These are phyloP conservation scores for Ceratobasidium sp. DNA, from an alignment of 1,284 basidiomycete genomes.

Conservation along the genomic window DNA sequence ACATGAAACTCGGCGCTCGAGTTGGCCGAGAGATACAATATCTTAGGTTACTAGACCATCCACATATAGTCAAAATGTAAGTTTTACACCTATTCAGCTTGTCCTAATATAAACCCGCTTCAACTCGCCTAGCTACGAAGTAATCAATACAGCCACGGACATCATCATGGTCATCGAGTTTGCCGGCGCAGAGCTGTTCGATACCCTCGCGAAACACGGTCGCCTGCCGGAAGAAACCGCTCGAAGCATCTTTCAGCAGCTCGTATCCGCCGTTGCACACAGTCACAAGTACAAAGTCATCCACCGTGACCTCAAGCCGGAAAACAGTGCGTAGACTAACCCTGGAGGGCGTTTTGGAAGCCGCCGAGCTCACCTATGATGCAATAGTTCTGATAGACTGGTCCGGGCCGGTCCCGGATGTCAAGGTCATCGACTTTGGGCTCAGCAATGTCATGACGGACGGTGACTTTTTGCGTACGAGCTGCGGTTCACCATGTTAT, in stretches of 20 bases:
- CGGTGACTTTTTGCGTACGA: slow-evolving; percentile 93
- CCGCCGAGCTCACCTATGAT: background rate
- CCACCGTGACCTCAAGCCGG: slow-evolving; percentile 94
- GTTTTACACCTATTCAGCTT: slow-evolving; percentile 50
- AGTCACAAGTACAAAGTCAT: slow-evolving; percentile 94
- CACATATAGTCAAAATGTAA: slow-evolving; percentile 96
- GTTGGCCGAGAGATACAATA: slow-evolving; percentile 98
- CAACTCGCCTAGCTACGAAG: slow-evolving; percentile 79
- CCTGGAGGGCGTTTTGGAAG: background rate
- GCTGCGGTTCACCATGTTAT: slow-evolving; percentile 95
- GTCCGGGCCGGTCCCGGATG: slow-evolving; percentile 59
- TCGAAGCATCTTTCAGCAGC: slow-evolving; percentile 93
- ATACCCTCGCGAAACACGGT: slow-evolving; percentile 91
- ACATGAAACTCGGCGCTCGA: slow-evolving; percentile 88
- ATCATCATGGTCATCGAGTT: slow-evolving; percentile 97
- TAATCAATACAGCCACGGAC: slow-evolving; percentile 91
- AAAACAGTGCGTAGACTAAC: slow-evolving; percentile 65
- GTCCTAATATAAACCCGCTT: background rate
- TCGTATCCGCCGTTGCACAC: slow-evolving; percentile 95
- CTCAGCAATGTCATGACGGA: slow-evolving; percentile 85
- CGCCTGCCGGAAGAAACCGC: slow-evolving; percentile 87
- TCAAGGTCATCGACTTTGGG: slow-evolving; percentile 97
- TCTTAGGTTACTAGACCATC: slow-evolving; percentile 89
- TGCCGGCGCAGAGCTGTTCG: slow-evolving; percentile 93
- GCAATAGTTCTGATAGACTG: slow-evolving; percentile 47